A percentile compares a stretch with the other conserved stretches of the same genome.
Evolutionary conservation across 768 basidiomycete genomes (phyloP).

Genomic region (Lactarius hengduanensis): DNA sequence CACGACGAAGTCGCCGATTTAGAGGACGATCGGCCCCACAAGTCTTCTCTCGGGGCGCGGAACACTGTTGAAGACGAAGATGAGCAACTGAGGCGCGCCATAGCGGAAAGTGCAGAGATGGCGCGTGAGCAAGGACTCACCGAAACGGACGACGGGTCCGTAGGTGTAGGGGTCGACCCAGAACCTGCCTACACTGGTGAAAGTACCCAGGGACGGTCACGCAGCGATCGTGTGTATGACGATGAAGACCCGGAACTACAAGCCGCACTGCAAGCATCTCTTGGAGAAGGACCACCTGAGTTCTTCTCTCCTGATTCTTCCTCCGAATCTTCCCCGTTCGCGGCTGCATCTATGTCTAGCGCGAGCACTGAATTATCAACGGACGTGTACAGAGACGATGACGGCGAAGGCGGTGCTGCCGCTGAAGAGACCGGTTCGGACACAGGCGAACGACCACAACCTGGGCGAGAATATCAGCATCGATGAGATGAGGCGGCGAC

Average conservation of each 20-base stretch:
- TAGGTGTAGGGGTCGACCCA: constrained; percentile 21
- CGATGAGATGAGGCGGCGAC: constrained; percentile 38
- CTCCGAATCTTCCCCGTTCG: constrained; percentile 14
- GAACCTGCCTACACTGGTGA: neutral
- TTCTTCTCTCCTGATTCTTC: constrained; percentile 39
- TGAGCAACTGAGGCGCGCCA: constrained; percentile 52
- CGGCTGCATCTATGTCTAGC: constrained; percentile 6
- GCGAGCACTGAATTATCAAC: neutral
- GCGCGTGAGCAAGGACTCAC: constrained; percentile 36
- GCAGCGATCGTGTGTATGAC: constrained; percentile 57
- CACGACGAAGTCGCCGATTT: constrained; percentile 37
- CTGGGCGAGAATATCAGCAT: constrained; percentile 19
- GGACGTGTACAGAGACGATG: neutral
- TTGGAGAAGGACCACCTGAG: constrained; percentile 60
- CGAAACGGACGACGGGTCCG: constrained; percentile 27
- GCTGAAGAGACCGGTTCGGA: constrained; percentile 24
- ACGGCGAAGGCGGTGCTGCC: constrained; percentile 10
- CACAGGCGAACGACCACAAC: neutral
- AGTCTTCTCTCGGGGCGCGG: constrained; percentile 21
- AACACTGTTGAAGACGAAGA: constrained; percentile 51
- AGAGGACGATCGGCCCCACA: constrained; percentile 21
- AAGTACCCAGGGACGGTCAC: constrained; percentile 10
- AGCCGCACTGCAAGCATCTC: constrained; percentile 81
- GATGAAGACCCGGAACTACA: constrained; percentile 88
- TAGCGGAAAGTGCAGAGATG: constrained; percentile 58